Evolutionary conservation across 108 stramenopile species (phyloP).

Genomic region (Cyclostephanos tholiformis): DNA sequence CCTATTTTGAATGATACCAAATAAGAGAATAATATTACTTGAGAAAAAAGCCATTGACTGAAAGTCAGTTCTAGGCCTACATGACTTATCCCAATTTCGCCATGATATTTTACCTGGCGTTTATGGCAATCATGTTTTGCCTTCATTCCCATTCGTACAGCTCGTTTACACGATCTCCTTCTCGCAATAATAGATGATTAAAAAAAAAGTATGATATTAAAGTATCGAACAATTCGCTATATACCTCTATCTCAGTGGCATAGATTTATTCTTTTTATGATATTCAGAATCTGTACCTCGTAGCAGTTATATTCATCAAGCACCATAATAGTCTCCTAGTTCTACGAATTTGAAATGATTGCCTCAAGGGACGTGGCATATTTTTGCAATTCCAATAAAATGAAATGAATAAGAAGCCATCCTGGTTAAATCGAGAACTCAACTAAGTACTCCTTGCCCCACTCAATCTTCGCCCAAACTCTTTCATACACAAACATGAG

Average conservation of each 20-base stretch:
- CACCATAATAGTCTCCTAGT: background rate
- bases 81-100: too few species aligned
- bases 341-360: background rate
- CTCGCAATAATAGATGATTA: too few species aligned
- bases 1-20: background rate
- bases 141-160: too few species aligned
- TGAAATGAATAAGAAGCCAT: background rate
- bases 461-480: slow-evolving; percentile 86
- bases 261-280: background rate
- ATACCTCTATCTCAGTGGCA: background rate
- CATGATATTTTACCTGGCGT: too few species aligned
- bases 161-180: too few species aligned
- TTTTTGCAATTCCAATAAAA: background rate
- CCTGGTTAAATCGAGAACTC: slow-evolving; percentile 62
- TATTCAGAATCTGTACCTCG: too few species aligned
- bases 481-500: slow-evolving; percentile 93
- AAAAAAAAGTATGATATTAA: too few species aligned
- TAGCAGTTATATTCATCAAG: background rate
- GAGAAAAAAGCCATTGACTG: background rate
- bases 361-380: background rate
- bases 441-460: slow-evolving; percentile 88
- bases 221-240: too few species aligned
- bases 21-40: background rate
- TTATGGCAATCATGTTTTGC: too few species aligned
- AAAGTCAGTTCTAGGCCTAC: background rate